Percentiles rank a stretch among this genome's conserved stretches.
phyloP scores from a whole-genome alignment of 768 basidiomycete genomes.

The Pleurotus giganteus region DNA sequence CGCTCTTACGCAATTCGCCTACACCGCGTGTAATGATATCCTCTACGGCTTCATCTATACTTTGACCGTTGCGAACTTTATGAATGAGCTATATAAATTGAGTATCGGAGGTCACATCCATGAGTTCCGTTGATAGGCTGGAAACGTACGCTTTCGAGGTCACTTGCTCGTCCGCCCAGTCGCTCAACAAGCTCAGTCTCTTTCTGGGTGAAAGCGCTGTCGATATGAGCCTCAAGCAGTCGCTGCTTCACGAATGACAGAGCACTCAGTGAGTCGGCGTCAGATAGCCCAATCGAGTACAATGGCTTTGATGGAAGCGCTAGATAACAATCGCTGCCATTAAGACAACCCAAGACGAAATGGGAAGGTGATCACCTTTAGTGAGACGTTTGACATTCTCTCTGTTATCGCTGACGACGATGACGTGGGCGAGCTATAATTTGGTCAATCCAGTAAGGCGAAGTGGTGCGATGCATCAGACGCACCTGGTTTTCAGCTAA shows the following conservation, averaged over 20 bases:
- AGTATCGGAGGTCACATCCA: not conserved
- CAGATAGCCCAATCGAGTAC: constrained; percentile 72
- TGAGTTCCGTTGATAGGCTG: not conserved
- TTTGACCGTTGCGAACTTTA: constrained; percentile 75
- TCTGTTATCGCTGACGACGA: constrained; percentile 87
- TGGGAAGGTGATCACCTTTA: constrained; percentile 49
- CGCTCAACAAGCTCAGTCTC: constrained; percentile 62
- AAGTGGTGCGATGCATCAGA: not conserved
- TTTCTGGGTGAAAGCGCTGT: constrained; percentile 50
- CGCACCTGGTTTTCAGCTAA: constrained; percentile 78
- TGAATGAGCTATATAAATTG: constrained; percentile 62
- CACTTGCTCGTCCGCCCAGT: constrained; percentile 88
- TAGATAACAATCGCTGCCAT: constrained; percentile 21
- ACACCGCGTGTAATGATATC: constrained; percentile 83
- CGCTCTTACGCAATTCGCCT: constrained; percentile 82
- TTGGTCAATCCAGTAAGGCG: not conserved
- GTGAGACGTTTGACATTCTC: constrained; percentile 85
- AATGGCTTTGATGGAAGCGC: constrained; percentile 86
- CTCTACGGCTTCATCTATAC: constrained; percentile 79
- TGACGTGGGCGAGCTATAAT: constrained; percentile 80
- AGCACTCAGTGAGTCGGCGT: constrained; percentile 81
- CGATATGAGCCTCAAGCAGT: constrained; percentile 54
- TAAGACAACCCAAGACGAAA: not conserved
- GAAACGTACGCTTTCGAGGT: constrained; percentile 73
- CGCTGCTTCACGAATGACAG: constrained; percentile 81